Evolutionary conservation across 1,139 yeast species (phyloP).

Genomic region (Magnusiomyces magnusii): DNA sequence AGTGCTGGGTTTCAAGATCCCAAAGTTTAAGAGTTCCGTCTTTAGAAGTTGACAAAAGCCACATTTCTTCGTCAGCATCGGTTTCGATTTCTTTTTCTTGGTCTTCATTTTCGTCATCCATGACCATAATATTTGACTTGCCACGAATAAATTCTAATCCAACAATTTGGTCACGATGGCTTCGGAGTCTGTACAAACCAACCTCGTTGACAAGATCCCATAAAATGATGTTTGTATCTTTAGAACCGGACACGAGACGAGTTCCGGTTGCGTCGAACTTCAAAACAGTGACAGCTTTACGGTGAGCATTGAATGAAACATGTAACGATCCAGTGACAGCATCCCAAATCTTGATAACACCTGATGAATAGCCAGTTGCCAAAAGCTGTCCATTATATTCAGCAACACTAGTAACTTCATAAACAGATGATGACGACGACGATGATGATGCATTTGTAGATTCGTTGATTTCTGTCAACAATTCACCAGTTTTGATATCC

Average conservation of each 20-base stretch:
- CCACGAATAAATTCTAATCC: conserved; percentile 47
- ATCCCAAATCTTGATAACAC: conserved; percentile 92
- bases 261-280: conserved; percentile 78
- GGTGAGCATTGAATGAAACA: conserved; percentile 81
- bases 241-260: conserved; percentile 75
- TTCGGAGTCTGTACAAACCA: conserved; percentile 77
- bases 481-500: conserved; percentile 89
- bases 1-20: conserved; percentile 86
- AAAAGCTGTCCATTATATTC: conserved; percentile 49
- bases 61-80: conserved; percentile 39
- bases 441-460: conserved; percentile 58
- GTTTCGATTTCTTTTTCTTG: conserved; percentile 12
- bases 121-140: conserved; percentile 5
- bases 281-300: conserved; percentile 60
- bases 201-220: conserved; percentile 96
- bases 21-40: conserved; percentile 89
- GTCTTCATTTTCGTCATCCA: conserved; percentile 6
- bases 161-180: conserved; percentile 86
- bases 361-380: conserved; percentile 89
- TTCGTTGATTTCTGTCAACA: conserved; percentile 50
- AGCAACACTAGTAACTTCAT: conserved; percentile 52
- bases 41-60: conserved; percentile 69
- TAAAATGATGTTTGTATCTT: conserved; percentile 72
- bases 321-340: conserved; percentile 66
- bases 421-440: conserved; percentile 23